phyloP scores from a whole-genome alignment of 257 asterid species.

The Euphrasia confusa region DNA sequence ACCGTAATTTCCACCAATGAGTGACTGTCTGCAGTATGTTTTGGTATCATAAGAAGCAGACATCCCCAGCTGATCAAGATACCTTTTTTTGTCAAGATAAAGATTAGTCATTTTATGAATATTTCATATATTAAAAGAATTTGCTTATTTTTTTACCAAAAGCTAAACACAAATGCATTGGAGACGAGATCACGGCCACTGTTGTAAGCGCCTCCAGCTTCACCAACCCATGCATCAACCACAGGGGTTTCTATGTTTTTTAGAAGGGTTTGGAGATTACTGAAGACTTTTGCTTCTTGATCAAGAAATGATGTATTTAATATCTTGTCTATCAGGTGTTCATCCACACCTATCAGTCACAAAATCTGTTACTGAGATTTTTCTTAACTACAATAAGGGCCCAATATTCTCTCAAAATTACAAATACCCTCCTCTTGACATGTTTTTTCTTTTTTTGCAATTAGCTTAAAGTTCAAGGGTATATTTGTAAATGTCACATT shows the following conservation, averaged over 20 bases:
- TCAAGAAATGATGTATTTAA: conserved; percentile 63
- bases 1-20: conserved; percentile 91
- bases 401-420: too few species aligned
- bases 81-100: conserved; percentile 38
- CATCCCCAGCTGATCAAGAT: conserved; percentile 91
- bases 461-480: neutral
- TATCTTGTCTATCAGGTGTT: conserved; percentile 68
- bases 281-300: conserved; percentile 49
- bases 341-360: conserved; percentile 44
- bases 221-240: conserved; percentile 82
- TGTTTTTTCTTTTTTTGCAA: neutral
- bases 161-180: conserved; percentile 75
- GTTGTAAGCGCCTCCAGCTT: conserved; percentile 83
- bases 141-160: conserved; percentile 73
- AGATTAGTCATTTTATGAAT: conserved; percentile 3
- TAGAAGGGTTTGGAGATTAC: conserved; percentile 44
- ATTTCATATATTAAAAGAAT: neutral
- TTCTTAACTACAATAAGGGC: too few species aligned
- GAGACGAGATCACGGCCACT: conserved; percentile 71
- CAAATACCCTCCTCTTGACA: too few species aligned
- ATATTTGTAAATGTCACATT: neutral
- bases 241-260: conserved; percentile 26
- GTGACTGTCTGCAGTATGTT: conserved; percentile 81
- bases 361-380: too few species aligned
- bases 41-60: conserved; percentile 62